Base-by-base conservation (phyloP, 2,329 filamentous ascomycete genomes). In the Ustilaginoidea virens region DNA sequence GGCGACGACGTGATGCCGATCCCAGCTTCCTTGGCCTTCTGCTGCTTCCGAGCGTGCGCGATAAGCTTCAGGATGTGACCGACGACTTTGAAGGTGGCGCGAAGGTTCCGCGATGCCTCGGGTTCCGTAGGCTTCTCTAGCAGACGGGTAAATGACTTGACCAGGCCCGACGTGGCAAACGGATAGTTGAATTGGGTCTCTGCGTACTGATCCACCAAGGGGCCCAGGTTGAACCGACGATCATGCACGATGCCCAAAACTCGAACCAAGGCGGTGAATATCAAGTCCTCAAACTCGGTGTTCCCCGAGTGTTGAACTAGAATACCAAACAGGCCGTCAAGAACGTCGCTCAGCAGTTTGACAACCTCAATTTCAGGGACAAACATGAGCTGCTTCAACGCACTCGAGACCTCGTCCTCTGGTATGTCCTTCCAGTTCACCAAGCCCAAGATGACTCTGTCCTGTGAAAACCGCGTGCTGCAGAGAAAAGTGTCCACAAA, bases 341-440 rank as follows among this genome's bases (percentile, higher is more conserved):
- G 77, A 1, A 96, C 85, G 42, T 92, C 80, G 37, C 71, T 79
- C 6, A 96, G 60, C 23, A 96, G 67, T 58, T 96, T 98, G 36
- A 98, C 90, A 19, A 98, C 81, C 53, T 98, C 92, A 32, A 96
- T 93, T 49, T 98, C 90, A 0, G 90, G 81, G 1, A 98, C 86
- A 40, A 96, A 96, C 13, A 86, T 75, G 27, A 96, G 70, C 39
- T 86, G 76, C 47, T 80, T 79, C 23, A 98, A 58, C 1, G 92
- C 60, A 15, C 73, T 65, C 1, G 80, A 63, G 2, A 96, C 63
- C 20, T 86, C 74, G 17, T 75, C 73, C 25, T 74, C 67, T 1
- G 75, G 63, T 23, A 76, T 66, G 9, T 87, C 78, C 45, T 74
- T 82, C 90, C 90, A 96, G 41, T 77, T 81, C 19, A 96, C 56